Conservation (phyloP, 2,329 filamentous ascomycete genomes). For the Coniosporium tulheliwenetii region DNA sequence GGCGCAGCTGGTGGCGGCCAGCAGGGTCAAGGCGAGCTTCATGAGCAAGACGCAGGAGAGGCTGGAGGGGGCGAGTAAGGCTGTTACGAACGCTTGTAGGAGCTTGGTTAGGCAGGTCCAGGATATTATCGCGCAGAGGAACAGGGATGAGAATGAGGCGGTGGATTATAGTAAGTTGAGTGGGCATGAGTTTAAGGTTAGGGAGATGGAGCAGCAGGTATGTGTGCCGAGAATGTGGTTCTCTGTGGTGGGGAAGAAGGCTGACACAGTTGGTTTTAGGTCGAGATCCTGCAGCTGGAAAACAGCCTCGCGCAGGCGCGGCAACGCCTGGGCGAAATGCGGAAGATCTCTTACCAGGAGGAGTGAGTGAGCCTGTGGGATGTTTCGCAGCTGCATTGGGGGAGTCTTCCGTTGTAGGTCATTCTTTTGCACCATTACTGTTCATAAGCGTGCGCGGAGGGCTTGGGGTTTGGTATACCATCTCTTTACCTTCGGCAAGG, state of each 20-base stretch:
- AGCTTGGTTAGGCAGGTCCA: constrained; percentile 85
- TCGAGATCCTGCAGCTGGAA: constrained; percentile 92
- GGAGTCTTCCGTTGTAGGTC: background rate
- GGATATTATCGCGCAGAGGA: constrained; percentile 77
- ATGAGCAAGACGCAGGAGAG: constrained; percentile 94
- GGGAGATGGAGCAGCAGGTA: constrained; percentile 99
- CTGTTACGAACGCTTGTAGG: constrained; percentile 78
- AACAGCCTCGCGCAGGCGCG: constrained; percentile 69
- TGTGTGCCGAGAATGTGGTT: constrained; percentile 13
- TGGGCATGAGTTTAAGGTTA: constrained; percentile 93
- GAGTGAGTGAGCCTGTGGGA: constrained; percentile 25
- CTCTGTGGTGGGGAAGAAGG: too few relatives aligned
- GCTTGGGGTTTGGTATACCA: too few relatives aligned
- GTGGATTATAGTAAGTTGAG: constrained; percentile 82
- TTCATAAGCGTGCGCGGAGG: too few relatives aligned
- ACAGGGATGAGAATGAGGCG: constrained; percentile 59
- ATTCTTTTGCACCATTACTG: too few relatives aligned
- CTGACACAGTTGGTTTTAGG: constrained; percentile 34
- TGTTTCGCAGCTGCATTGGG: background rate
- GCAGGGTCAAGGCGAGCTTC: constrained; percentile 91
- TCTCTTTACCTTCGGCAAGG: too few relatives aligned
- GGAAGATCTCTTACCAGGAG: constrained; percentile 88
- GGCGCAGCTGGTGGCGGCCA: constrained; percentile 89
- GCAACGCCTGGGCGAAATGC: constrained; percentile 84
- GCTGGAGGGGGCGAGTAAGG: constrained; percentile 81